Conservation (phyloP, 441 rosid genomes). For the Eutrema salsugineum region DNA sequence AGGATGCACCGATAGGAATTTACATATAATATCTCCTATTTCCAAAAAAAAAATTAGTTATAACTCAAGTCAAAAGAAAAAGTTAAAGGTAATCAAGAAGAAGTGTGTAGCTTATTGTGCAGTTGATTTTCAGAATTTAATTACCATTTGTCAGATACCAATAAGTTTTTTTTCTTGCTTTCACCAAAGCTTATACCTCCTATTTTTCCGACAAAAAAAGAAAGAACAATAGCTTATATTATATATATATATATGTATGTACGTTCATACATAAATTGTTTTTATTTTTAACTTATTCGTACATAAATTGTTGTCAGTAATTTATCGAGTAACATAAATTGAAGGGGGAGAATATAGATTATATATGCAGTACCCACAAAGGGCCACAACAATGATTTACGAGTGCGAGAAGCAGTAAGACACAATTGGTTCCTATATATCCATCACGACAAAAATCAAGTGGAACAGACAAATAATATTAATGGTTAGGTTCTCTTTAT, state of each 20-base stretch:
- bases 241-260: too few relatives aligned
- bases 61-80: too few relatives aligned
- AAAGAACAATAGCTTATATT: too few relatives aligned
- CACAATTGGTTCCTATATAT: background rate
- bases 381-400: conserved; percentile 12
- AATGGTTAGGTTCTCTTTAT: background rate
- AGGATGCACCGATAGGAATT: too few relatives aligned
- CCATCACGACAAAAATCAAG: background rate
- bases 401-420: background rate
- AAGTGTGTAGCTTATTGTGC: background rate
- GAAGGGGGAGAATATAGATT: background rate
- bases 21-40: too few relatives aligned
- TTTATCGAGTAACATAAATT: background rate
- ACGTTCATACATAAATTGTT: too few relatives aligned
- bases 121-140: background rate
- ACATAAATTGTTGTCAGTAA: background rate
- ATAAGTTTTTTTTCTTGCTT: background rate
- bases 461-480: background rate
- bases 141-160: background rate
- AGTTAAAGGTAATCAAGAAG: too few relatives aligned
- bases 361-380: conserved; percentile 5
- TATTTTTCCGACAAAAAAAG: too few relatives aligned
- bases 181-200: background rate
- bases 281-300: background rate
- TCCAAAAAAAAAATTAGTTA: too few relatives aligned